These are phyloP conservation scores for Apostasia shenzhenica DNA, from an alignment of 106 monocot genomes.

Conservation along the genomic window DNA sequence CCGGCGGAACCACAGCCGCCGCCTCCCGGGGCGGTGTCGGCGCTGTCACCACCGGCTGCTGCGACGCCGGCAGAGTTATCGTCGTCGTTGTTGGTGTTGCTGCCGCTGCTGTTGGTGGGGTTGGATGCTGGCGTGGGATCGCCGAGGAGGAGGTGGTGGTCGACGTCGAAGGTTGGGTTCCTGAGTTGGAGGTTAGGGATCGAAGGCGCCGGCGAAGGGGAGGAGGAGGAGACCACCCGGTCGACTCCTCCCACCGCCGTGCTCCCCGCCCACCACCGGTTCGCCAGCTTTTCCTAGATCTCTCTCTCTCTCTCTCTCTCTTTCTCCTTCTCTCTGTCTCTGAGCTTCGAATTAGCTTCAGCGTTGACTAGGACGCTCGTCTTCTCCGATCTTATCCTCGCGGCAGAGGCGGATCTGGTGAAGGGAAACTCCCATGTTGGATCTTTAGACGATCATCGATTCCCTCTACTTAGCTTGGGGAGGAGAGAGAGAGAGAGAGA, in stretches of 20 bases:
- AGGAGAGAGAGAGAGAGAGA: constrained; percentile 4
- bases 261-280: constrained; percentile 33
- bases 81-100: constrained; percentile 3
- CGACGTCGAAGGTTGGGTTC: not conserved
- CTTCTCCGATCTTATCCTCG: too few species aligned
- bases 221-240: constrained; percentile 11
- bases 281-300: too few species aligned
- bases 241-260: constrained; percentile 17
- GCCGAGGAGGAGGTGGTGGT: constrained; percentile 7
- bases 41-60: not conserved
- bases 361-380: too few species aligned
- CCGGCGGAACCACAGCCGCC: not conserved
- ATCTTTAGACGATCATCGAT: too few species aligned
- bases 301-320: too few species aligned
- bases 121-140: not conserved
- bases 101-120: constrained; percentile 11
- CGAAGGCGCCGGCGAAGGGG: constrained; percentile 3
- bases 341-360: too few species aligned
- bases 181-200: not conserved
- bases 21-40: not conserved
- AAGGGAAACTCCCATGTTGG: too few species aligned
- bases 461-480: too few species aligned
- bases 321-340: too few species aligned
- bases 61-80: not conserved
- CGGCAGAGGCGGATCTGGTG: too few species aligned